Base-by-base conservation (phyloP, 2,329 filamentous ascomycete species). In the Fusarium pilosicola region DNA sequence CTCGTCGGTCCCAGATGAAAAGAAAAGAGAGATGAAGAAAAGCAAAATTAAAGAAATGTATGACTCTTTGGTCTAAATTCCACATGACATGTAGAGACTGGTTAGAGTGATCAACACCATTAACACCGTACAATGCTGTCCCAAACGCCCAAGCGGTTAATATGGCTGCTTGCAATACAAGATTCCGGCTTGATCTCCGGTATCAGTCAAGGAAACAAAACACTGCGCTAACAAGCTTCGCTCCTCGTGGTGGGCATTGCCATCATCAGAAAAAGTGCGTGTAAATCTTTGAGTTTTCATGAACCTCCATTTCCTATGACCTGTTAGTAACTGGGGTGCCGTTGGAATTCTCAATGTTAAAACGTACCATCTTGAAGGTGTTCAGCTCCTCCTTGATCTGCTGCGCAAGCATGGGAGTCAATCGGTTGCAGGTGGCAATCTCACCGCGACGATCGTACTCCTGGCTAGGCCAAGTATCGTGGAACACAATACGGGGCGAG, bases 311-410 rank as follows among this genome's bases (percentile, higher is more conserved):
- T 86, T 99, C 96, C 96, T 98, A 61, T 17, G 20, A 22, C 17
- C 15, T 44, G 77, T 89, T 82, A 89, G 86, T 75, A 49, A n/a
- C 24, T 20, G 5, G 8, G 34, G 18, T 34, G 12, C 6, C 11
- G 36, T 41, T 41, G 15, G 10, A 18, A 28, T 28, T 28, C 55
- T 12, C 34, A 69, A 74, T 63, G 2, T 49, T 9, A 24, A 17
- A 73, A 73, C 77, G 52, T 52, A 81, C 80, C 96, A 99, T 99
- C 84, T 99, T 99, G 88, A 99, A 99, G 77, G 92, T 97, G 85
- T 99, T 99, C 77, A 99, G 90, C 85, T 99, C 96, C 85, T 99
- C 96, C 85, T 98, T 98, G 85, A 99, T 99, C 83, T 99, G 96
- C 85, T 99, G 96, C 51, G 96, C 96, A 73, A 99, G 89, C 89